Conservation (phyloP, 495 filamentous ascomycete genomes). For the Cudoniella acicularis region DNA sequence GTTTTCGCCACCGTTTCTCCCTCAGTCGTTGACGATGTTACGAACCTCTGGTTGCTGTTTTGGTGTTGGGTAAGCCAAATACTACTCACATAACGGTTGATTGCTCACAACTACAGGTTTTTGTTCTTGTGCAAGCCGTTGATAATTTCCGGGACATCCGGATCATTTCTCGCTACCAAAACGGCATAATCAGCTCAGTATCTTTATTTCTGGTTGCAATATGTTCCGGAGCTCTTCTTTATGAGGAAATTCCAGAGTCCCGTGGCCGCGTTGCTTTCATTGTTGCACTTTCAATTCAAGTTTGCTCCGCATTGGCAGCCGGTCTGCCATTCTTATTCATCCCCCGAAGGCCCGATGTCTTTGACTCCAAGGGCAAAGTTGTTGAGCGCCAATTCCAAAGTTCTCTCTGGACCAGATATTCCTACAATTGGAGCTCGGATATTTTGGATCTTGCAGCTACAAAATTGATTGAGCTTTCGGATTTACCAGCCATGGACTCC, state of each 20-base stretch:
- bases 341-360: conserved; percentile 67
- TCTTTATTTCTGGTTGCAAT: conserved; percentile 11
- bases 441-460: conserved; percentile 55
- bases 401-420: conserved; percentile 45
- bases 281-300: conserved; percentile 57
- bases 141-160: not conserved
- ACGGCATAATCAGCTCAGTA: not conserved
- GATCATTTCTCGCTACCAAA: conserved; percentile 31
- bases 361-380: conserved; percentile 35
- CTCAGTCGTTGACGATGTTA: conserved; percentile 35
- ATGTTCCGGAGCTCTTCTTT: conserved; percentile 36
- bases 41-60: conserved; percentile 1
- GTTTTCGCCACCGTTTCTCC: conserved; percentile 29
- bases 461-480: conserved; percentile 61
- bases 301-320: conserved; percentile 28
- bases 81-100: not conserved
- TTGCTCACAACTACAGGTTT: not conserved
- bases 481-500: conserved; percentile 52
- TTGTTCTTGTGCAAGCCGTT: not conserved
- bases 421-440: conserved; percentile 61
- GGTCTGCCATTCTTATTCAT: conserved; percentile 40
- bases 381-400: conserved; percentile 50
- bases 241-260: conserved; percentile 65
- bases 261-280: conserved; percentile 48
- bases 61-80: not conserved